phyloP scores from a whole-genome alignment of 208 protist genomes.

The Hexamita inflata region DNA sequence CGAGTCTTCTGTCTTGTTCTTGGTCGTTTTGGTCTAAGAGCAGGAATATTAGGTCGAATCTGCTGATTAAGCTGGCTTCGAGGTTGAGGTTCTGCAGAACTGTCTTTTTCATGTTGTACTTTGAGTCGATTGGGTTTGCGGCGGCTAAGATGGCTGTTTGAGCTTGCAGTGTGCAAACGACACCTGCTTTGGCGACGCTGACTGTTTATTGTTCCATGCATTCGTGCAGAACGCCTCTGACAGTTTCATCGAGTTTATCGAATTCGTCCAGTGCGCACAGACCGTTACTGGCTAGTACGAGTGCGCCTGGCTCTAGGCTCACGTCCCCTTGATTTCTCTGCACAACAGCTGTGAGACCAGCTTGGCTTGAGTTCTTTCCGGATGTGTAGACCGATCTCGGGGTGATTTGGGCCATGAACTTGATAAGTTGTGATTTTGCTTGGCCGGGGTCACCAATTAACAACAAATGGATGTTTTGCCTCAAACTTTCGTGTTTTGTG shows the following conservation, averaged over 20 bases:
- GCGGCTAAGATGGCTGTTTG: conserved; percentile 91
- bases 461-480: conserved; percentile 11
- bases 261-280: conserved; percentile 94
- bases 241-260: conserved; percentile 98
- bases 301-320: conserved; percentile 72
- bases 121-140: conserved; percentile 86
- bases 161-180: conserved; percentile 65
- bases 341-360: conserved; percentile 96
- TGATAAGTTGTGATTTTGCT: conserved; percentile 96
- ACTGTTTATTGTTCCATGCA: conserved; percentile 95
- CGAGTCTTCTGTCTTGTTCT: not conserved
- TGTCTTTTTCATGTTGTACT: conserved; percentile 9
- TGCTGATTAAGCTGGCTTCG: not conserved
- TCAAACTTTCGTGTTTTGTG: not conserved
- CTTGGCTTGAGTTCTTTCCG: conserved; percentile 87
- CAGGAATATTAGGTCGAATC: conserved; percentile 30
- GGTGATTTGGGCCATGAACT: conserved; percentile 85
- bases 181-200: conserved; percentile 97
- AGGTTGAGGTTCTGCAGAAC: conserved; percentile 30
- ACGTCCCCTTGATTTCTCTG: conserved; percentile 78
- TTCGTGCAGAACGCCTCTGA: conserved; percentile 42
- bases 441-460: conserved; percentile 58
- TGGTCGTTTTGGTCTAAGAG: conserved; percentile 2
- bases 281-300: conserved; percentile 30
- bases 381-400: conserved; percentile 92